These are phyloP conservation scores for Venustampulla echinocandica DNA, from an alignment of 495 filamentous ascomycete species.

Conservation along the genomic window DNA sequence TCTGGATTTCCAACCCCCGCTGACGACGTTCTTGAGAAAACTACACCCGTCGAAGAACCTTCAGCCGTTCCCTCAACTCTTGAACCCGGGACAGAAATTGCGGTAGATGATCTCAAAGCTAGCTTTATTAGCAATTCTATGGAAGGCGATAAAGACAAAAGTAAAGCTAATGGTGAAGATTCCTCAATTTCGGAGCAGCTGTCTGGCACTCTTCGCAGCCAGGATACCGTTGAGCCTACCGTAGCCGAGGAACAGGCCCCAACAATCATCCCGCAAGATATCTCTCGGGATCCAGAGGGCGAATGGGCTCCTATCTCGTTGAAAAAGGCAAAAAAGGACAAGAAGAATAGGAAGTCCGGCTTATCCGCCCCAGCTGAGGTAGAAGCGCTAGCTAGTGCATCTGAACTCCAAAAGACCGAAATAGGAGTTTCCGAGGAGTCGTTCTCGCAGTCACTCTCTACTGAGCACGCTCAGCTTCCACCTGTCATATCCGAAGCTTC, in stretches of 20 bases:
- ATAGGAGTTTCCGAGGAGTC: neutral
- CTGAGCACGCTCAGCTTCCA: constrained; percentile 4
- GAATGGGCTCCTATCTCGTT: neutral
- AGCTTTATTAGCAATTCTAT: neutral
- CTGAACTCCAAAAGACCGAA: neutral
- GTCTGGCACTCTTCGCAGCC: neutral
- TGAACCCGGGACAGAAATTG: neutral
- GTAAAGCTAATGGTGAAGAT: neutral
- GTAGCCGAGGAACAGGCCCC: neutral
- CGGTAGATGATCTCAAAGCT: neutral
- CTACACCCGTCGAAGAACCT: neutral
- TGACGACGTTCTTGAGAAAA: neutral
- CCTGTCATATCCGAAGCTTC: neutral
- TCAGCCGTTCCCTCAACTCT: neutral
- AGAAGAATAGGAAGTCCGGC: constrained; percentile 16
- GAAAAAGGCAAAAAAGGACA: constrained; percentile 21
- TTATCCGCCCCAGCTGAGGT: constrained; percentile 9
- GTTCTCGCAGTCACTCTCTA: neutral
- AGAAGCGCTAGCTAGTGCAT: neutral
- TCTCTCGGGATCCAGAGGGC: constrained; percentile 1
- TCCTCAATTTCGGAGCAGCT: neutral
- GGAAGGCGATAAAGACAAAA: neutral
- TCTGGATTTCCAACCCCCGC: constrained; percentile 1
- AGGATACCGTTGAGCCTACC: neutral
- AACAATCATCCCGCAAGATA: neutral